A percentile compares a stretch with the other conserved stretches of the same genome.
These are phyloP conservation scores for Podaxis sp. DNA, from an alignment of 768 basidiomycete species.

Conservation along the genomic window DNA sequence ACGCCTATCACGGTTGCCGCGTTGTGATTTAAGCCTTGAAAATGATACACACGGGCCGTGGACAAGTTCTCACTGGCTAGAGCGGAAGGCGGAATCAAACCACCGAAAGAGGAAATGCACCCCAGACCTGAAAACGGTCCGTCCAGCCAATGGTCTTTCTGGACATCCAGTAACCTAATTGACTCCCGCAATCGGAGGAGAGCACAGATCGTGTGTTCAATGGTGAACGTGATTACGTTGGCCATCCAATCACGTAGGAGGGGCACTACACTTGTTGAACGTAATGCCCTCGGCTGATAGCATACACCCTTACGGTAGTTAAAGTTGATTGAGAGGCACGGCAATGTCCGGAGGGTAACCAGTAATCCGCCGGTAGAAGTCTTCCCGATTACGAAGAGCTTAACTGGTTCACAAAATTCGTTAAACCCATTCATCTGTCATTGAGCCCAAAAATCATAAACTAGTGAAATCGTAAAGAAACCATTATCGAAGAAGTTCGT, in stretches of 20 bases:
- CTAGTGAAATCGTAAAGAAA: conserved; percentile 4
- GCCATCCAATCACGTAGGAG: neutral
- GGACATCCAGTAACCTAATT: neutral
- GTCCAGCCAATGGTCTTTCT: neutral
- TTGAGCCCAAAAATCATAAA: conserved; percentile 11
- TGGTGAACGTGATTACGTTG: neutral
- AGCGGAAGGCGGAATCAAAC: neutral
- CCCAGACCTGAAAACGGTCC: neutral
- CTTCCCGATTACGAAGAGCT: neutral
- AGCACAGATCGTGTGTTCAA: neutral
- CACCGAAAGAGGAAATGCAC: neutral
- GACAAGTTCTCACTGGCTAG: neutral
- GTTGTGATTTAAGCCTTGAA: neutral
- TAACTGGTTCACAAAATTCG: neutral
- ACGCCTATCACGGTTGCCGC: neutral
- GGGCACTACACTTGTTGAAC: neutral
- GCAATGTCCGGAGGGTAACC: neutral
- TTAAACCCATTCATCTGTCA: conserved; percentile 8
- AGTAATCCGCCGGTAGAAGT: neutral
- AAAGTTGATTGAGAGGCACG: neutral
- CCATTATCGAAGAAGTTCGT: conserved; percentile 10
- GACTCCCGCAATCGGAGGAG: neutral
- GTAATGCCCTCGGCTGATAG: neutral
- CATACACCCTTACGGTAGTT: neutral
- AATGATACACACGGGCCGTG: neutral